Conservation (phyloP, 2,329 filamentous ascomycete genomes). For the Arthrobotrys sphaeroides region DNA sequence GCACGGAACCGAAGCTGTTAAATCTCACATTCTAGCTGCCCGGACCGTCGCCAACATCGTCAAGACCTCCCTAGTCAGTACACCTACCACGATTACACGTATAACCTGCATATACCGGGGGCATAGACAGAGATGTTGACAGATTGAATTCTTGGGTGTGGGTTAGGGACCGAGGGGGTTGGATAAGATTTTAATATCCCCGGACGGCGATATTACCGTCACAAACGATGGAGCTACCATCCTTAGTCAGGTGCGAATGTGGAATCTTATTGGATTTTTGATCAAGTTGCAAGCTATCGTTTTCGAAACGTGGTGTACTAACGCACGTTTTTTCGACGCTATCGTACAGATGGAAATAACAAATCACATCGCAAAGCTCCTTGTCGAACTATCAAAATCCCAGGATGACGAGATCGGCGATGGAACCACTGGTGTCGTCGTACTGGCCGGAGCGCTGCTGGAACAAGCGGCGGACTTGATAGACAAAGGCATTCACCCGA, state of each 20-base stretch:
- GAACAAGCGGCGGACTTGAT: slow-evolving; percentile 98
- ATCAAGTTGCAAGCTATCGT: background rate
- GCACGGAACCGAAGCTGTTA: slow-evolving; percentile 95
- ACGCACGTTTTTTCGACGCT: background rate
- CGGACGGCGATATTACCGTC: slow-evolving; percentile 98
- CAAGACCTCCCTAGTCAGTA: slow-evolving; percentile 82
- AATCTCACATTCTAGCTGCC: slow-evolving; percentile 96
- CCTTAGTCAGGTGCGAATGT: slow-evolving; percentile 71
- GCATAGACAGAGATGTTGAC: slow-evolving; percentile 12
- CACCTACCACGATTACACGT: slow-evolving; percentile 3
- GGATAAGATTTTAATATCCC: slow-evolving; percentile 98
- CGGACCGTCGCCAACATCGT: slow-evolving; percentile 96
- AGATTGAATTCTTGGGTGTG: slow-evolving; percentile 50
- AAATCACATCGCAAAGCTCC: slow-evolving; percentile 95
- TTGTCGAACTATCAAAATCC: slow-evolving; percentile 97
- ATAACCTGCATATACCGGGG: slow-evolving; percentile 6
- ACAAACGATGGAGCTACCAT: slow-evolving; percentile 99
- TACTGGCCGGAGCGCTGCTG: slow-evolving; percentile 89
- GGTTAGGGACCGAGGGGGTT: slow-evolving; percentile 83
- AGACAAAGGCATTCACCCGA: slow-evolving; percentile 99
- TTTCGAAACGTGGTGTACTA: slow-evolving; percentile 7
- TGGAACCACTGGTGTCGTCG: slow-evolving; percentile 96
- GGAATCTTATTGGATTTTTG: background rate
- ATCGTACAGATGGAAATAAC: slow-evolving; percentile 87
- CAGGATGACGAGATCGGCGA: slow-evolving; percentile 99